Base-by-base conservation (phyloP, 352 stramenopile genomes). In the Elongisporangium senticosum region DNA sequence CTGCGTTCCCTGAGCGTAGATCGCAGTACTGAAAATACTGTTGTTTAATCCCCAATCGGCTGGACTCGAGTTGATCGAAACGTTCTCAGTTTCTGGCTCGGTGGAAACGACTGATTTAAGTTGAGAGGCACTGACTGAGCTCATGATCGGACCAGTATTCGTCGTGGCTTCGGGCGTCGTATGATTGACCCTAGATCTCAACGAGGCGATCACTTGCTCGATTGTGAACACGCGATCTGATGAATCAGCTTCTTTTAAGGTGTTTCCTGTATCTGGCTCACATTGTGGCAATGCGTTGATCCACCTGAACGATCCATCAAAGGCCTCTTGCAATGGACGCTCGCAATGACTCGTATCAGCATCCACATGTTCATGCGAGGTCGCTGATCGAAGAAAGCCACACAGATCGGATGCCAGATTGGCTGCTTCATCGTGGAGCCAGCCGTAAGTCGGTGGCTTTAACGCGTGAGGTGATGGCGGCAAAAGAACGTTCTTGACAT, bases 321-420 rank as follows among this genome's bases (percentile, higher is more conserved):
- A 55, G 5, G 65, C 59, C 0, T 52, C 55, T 2, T 43, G 59
- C 0, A 85, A 53, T 2, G 61, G 52, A n/a, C 22, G 19, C 28
- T 56, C 21, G 8, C 75, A 83, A 2, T 61, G 22, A 0, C 52
- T 39, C 19, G 6, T 20, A 22, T 43, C 22, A 13, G 24, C 20
- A 0, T 52, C 61, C 0, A 21, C n/a, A n/a, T 28, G 4, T 0
- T 43, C 17, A 2, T 58, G 13, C 7, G 28, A 39, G 4, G 7
- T 39, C 4, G 28, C 28, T 6, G 28, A 39, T 2, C 28, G 52
- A 11, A 69, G 54, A 40, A 86, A 79, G 43, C 22, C 43, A 53
- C 75, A 88, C 8, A 84, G 63, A 20, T 81, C 75, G 0, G 53
- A 61, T 7, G 78, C 74, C 14, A 85, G 72, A 60, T 81, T 69